Percentiles rank a stretch among this genome's conserved stretches.
Conservation (phyloP, 208 protist genomes). For the Trypanosoma platydactyli region DNA sequence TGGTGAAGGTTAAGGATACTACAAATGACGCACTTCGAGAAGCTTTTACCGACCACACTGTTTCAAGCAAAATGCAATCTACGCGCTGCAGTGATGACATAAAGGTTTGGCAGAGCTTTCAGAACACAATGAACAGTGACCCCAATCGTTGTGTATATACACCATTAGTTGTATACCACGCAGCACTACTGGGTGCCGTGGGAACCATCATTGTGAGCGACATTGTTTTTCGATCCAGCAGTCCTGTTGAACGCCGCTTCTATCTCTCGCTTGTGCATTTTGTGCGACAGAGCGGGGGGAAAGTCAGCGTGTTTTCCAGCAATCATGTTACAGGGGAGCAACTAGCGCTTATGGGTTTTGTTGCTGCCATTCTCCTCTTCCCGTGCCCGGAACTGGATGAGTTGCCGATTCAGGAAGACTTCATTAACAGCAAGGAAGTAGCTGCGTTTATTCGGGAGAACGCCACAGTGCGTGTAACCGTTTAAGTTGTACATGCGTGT, state of each 20-base stretch:
- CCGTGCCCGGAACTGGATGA: conserved; percentile 91
- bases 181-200: conserved; percentile 79
- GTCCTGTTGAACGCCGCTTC: conserved; percentile 81
- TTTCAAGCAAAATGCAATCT: conserved; percentile 75
- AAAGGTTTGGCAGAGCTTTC: conserved; percentile 91
- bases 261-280: conserved; percentile 91
- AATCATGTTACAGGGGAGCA: conserved; percentile 96
- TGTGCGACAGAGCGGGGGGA: conserved; percentile 77
- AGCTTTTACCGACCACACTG: conserved; percentile 80
- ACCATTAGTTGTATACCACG: conserved; percentile 81
- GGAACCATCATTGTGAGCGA: conserved; percentile 92
- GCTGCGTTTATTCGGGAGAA: conserved; percentile 74
- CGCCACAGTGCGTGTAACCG: conserved; percentile 38
- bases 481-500: conserved; percentile 6
- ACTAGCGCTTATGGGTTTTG: conserved; percentile 87
- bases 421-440: conserved; percentile 56
- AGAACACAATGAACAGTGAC: conserved; percentile 88
- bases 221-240: conserved; percentile 87
- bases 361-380: conserved; percentile 94
- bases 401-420: conserved; percentile 64
- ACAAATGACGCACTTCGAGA: conserved; percentile 89
- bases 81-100: conserved; percentile 93
- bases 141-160: conserved; percentile 94
- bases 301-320: conserved; percentile 93
- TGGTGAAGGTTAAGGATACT: conserved; percentile 85